Base-by-base conservation (phyloP, 257 asterid genomes). In the Solanum clarkiae region DNA sequence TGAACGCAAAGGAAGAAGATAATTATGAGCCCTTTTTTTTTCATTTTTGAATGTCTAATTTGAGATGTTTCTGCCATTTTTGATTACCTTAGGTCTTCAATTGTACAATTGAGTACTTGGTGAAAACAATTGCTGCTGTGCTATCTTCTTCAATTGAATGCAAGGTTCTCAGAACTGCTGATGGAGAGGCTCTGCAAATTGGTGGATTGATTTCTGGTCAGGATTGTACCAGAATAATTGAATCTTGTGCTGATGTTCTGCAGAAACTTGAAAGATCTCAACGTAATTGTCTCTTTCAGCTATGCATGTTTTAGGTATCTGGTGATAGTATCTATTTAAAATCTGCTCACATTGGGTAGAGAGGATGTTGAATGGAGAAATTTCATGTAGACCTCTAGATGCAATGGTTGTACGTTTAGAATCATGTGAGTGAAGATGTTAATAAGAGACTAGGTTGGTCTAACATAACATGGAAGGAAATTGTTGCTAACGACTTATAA, bases 71-170 rank as follows among this genome's bases (percentile, higher is more conserved):
- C 80, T 81, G 40, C 80, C 15, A 62, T 36, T 80, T 57, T 56
- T 51, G 22, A 12, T 47, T 14, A 3, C 49, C 88, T 72, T 85
- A 94, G 98, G 95, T 93, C 71, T 94, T 84, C 81, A 92, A 90
- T 79, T 90, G 93, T 75, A 86, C 81, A 86, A 84, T 87, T 81
- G 95, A 93, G 82, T 87, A 83, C 86, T 84, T 89, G 8, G 82
- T 95, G 89, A 90, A 84, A 56, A 89, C 95, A 40, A 90, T 93
- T 75, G 56, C 86, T 86, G 63, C 98, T 69, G 92, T 91, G 87
- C 84, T 95, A 54, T 89, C 92, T 49, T 90, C 97, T 29, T 93
- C 93, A 26, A 51, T 93, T 53, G 92, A 88, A 83, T 90, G 93
- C 86, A 92, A 90, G 88, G 89, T 90, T 87, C 83, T 87, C 72